Percentiles rank a stretch among this genome's conserved stretches.
Conservation (phyloP, 208 protist genomes). For the Entamoeba invadens region DNA sequence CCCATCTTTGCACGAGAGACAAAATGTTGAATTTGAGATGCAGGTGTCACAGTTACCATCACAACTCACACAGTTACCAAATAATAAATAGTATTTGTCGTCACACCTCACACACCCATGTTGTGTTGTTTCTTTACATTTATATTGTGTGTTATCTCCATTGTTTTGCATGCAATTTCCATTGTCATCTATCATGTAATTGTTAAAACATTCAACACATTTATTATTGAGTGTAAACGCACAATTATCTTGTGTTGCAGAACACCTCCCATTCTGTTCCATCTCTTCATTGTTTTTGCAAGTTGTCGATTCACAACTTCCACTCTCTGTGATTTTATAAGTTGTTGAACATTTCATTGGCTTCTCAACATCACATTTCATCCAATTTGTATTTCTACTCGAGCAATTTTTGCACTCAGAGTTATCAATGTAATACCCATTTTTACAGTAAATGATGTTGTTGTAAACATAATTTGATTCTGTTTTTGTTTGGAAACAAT, state of each 20-base stretch:
- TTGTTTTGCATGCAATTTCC: too few relatives aligned
- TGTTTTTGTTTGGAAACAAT: too few relatives aligned
- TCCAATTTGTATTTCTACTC: too few relatives aligned
- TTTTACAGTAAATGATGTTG: too few relatives aligned
- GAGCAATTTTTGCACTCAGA: too few relatives aligned
- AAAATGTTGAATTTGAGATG: background rate
- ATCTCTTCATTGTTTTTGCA: background rate
- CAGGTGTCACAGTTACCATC: background rate
- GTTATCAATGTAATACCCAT: too few relatives aligned
- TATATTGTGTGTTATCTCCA: background rate
- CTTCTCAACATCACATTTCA: too few relatives aligned
- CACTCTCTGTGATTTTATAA: too few relatives aligned
- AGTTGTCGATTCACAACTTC: too few relatives aligned
- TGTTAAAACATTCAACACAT: background rate
- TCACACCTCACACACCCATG: background rate
- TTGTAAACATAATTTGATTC: too few relatives aligned
- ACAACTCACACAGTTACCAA: background rate
- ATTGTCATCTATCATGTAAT: background rate
- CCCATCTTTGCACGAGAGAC: background rate
- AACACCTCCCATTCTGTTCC: background rate
- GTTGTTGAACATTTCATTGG: too few relatives aligned
- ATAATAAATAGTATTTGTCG: background rate
- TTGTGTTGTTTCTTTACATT: background rate
- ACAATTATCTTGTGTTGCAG: background rate
- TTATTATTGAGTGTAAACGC: background rate